Base-by-base conservation (phyloP, 495 filamentous ascomycete genomes). In the Hypoxylon trugodes region DNA sequence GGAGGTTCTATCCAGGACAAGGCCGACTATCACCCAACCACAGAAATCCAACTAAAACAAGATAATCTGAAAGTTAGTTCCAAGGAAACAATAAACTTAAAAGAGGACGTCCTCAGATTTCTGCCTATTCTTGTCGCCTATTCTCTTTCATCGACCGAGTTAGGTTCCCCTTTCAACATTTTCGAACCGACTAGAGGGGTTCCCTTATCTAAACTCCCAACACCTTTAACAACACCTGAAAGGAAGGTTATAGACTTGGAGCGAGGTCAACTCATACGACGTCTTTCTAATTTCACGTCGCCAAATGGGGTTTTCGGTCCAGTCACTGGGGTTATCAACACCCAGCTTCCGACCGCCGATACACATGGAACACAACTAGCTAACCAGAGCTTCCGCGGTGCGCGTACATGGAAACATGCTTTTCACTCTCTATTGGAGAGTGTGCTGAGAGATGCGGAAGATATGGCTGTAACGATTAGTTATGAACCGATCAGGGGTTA, bases 381-480 rank as follows among this genome's bases (percentile, higher is more conserved):
- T 25, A 22, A 18, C 43, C 9, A 35, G 6, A 51, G 62, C 9
- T 38, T 43, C 13, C 68, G 68, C 40, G 70, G 66, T 15, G 56
- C 72, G 4, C 65, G 36, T 6, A 73, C 68, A 4, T 82, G 79
- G 79, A 72, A 64, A 25, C 63, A 73, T n/a, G 76, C 79, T n/a
- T 82, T 82, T 19, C 77, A 81, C 25, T 65, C 69, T 28, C 70
- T 81, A 59, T 60, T 82, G 19, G 78, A 82, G 46, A 64, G 71
- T 4, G 68, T 75, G 9, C 63, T 81, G 10, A 66, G 78, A 22
- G 79, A 82, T 19, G 76, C 73, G 2, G 78, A 82, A 58, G 78
- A 81, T 46, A 77, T 80, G 73, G 73, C 71, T 1, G 73, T 82
- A 0, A 73, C 66, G 18, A 66, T 82, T n/a, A 61, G 71, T 9